Percentiles rank a stretch among this genome's conserved stretches.
These are phyloP conservation scores for Quercus rubra DNA, from an alignment of 306 rosid genomes.

Conservation along the genomic window DNA sequence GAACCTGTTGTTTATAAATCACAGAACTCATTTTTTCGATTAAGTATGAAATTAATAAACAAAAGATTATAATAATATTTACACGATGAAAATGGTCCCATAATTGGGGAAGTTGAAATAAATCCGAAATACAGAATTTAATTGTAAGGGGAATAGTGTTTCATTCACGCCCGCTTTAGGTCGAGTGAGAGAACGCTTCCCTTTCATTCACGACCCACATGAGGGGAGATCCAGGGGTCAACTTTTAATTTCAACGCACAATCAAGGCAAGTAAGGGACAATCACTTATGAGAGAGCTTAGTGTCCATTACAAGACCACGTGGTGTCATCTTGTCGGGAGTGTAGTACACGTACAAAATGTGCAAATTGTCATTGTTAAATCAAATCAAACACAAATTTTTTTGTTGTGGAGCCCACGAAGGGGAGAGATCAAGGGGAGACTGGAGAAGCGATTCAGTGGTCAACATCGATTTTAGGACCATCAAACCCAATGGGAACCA, in stretches of 20 bases:
- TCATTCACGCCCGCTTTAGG: constrained; percentile 2
- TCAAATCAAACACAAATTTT: not conserved
- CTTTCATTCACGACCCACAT: constrained; percentile 19
- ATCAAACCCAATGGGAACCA: constrained; percentile 41
- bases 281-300: not conserved
- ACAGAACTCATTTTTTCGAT: too few relatives aligned
- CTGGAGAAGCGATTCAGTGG: constrained; percentile 42
- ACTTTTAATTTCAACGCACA: constrained; percentile 35
- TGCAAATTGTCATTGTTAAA: not conserved
- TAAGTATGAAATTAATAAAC: constrained; percentile 16
- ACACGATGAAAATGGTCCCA: too few relatives aligned
- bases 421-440: constrained; percentile 26
- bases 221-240: constrained; percentile 41
- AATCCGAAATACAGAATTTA: not conserved
- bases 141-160: not conserved
- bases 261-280: not conserved
- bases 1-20: too few relatives aligned
- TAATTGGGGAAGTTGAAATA: too few relatives aligned
- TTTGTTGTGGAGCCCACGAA: constrained; percentile 17
- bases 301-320: not conserved
- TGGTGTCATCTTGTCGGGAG: not conserved
- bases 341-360: accelerated
- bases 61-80: too few relatives aligned
- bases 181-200: constrained; percentile 27
- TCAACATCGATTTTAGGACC: constrained; percentile 58